These are phyloP conservation scores for Rhizopogon roseolus DNA, from an alignment of 768 basidiomycete species.

Conservation along the genomic window DNA sequence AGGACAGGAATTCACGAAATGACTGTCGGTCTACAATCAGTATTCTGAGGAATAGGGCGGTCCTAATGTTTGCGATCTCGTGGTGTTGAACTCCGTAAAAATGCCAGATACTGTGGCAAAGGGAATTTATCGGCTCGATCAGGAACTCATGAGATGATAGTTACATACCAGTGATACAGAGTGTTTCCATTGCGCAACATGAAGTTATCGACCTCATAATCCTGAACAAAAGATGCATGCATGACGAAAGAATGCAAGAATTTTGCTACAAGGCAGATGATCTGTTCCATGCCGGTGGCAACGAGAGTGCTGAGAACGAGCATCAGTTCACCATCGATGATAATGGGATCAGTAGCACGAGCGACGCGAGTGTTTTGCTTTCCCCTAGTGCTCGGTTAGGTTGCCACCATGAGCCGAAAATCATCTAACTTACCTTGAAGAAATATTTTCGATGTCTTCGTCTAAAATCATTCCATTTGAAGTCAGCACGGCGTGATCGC, in stretches of 20 bases:
- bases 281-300: constrained; percentile 40
- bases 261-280: constrained; percentile 50
- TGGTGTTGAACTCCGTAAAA: constrained; percentile 59
- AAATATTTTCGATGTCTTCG: constrained; percentile 45
- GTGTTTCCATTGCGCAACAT: constrained; percentile 56
- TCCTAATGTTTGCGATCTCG: constrained; percentile 50
- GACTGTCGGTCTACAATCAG: constrained; percentile 62
- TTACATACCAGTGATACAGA: constrained; percentile 52
- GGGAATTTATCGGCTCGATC: not conserved
- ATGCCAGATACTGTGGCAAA: constrained; percentile 52
- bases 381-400: constrained; percentile 32
- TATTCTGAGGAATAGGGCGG: constrained; percentile 51
- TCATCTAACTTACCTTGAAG: constrained; percentile 45
- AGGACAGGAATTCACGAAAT: constrained; percentile 47
- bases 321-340: constrained; percentile 55
- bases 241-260: constrained; percentile 60
- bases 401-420: not conserved
- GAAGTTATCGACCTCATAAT: constrained; percentile 71
- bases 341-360: constrained; percentile 50
- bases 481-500: constrained; percentile 45
- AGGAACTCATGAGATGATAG: not conserved
- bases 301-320: constrained; percentile 49
- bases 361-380: constrained; percentile 39
- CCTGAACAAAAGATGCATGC: constrained; percentile 55
- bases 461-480: constrained; percentile 42